These are phyloP conservation scores for Clarireedia paspali DNA, from an alignment of 2,329 filamentous ascomycete species.

Conservation along the genomic window DNA sequence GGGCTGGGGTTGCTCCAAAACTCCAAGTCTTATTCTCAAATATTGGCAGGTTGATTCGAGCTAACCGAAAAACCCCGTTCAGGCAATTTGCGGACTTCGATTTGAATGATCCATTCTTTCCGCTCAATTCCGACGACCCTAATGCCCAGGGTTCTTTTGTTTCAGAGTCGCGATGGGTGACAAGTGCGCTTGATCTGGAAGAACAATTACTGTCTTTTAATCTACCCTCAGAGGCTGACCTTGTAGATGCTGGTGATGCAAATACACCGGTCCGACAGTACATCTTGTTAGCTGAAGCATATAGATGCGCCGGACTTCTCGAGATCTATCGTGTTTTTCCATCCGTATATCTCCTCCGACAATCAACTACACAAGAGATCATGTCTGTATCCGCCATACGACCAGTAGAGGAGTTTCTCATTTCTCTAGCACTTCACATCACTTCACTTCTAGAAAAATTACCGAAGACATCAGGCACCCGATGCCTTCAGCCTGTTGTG, in stretches of 20 bases:
- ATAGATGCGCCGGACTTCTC: constrained; percentile 22
- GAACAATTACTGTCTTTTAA: constrained; percentile 23
- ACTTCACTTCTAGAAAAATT: constrained; percentile 23
- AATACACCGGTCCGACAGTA: constrained; percentile 27
- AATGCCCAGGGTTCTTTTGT: constrained; percentile 10
- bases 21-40: constrained; percentile 23
- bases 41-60: constrained; percentile 24
- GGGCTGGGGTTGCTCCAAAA: constrained; percentile 25
- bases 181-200: constrained; percentile 20
- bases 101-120: not conserved
- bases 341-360: constrained; percentile 15
- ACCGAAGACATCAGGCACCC: constrained; percentile 20
- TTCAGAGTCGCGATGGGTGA: constrained; percentile 13
- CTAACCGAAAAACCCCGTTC: constrained; percentile 16
- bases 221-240: constrained; percentile 14
- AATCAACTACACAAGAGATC: not conserved
- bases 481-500: constrained; percentile 25
- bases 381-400: constrained; percentile 13
- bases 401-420: constrained; percentile 21
- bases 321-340: constrained; percentile 25
- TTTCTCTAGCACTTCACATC: constrained; percentile 23
- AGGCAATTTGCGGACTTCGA: not conserved
- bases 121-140: not conserved
- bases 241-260: constrained; percentile 25
- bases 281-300: constrained; percentile 25